Percentiles rank a stretch among this genome's conserved stretches.
Conservation (phyloP, 257 asterid genomes). For the Vinca minor region DNA sequence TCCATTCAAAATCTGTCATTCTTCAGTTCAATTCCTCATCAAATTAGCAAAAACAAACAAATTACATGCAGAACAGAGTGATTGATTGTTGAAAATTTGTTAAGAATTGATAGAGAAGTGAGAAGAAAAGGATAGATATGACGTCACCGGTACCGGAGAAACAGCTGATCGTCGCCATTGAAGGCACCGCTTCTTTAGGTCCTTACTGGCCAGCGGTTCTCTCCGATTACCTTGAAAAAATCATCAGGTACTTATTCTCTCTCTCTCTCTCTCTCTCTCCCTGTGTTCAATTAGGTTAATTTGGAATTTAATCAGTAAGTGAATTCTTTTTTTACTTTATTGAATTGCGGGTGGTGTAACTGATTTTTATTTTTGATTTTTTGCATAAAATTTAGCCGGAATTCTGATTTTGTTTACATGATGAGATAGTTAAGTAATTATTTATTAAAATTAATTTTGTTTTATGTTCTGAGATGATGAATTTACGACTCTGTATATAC, state of each 20-base stretch:
- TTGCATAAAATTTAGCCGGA: not conserved
- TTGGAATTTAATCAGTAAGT: not conserved
- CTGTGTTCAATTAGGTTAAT: not conserved
- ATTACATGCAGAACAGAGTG: not conserved
- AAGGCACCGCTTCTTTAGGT: constrained; percentile 88
- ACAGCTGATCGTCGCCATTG: constrained; percentile 71
- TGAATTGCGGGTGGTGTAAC: not conserved
- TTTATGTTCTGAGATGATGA: not conserved
- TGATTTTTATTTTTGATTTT: not conserved
- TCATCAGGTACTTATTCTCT: constrained; percentile 42
- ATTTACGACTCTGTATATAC: not conserved
- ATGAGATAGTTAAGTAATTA: not conserved
- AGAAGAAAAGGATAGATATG: not conserved
- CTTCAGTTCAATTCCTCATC: not conserved
- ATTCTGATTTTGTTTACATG: not conserved
- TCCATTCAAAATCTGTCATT: not conserved
- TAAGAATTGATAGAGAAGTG: too few species aligned
- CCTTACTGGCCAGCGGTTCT: constrained; percentile 68
- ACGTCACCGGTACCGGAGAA: constrained; percentile 29
- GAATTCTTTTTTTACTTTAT: not conserved
- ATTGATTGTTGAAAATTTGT: not conserved
- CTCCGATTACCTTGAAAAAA: constrained; percentile 74
- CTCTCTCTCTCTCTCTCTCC: not conserved
- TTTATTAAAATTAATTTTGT: not conserved
- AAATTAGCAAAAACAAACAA: not conserved